A percentile compares a stretch with the other conserved stretches of the same genome.
phyloP scores from a whole-genome alignment of 805 yeast genomes.

The Tanozyma kutaoensis region DNA sequence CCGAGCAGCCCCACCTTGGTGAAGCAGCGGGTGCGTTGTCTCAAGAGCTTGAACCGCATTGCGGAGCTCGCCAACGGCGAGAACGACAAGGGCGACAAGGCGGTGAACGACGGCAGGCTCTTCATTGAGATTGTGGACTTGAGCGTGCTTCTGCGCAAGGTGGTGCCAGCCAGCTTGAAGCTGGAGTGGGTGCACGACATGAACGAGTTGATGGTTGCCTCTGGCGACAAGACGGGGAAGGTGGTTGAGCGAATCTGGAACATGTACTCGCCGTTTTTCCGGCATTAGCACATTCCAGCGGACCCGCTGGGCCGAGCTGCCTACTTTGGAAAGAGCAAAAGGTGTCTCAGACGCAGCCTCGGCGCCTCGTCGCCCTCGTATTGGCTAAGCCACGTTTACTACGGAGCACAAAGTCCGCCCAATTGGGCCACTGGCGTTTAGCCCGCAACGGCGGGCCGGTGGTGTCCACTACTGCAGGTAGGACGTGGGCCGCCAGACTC shows the following conservation, averaged over 20 bases:
- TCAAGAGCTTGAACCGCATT: constrained; percentile 39
- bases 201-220: too few species aligned
- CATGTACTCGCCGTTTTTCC: constrained; percentile 33
- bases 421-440: too few species aligned
- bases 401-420: too few species aligned
- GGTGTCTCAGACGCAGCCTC: too few species aligned
- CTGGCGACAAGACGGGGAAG: constrained; percentile 22
- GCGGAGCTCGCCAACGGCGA: constrained; percentile 34
- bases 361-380: too few species aligned
- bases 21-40: constrained; percentile 18
- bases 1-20: constrained; percentile 16
- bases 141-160: constrained; percentile 29
- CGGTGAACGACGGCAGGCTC: constrained; percentile 33
- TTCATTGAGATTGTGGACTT: constrained; percentile 54
- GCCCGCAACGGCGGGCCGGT: too few species aligned
- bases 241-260: constrained; percentile 50
- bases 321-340: too few species aligned
- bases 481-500: too few species aligned
- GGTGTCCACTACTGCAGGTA: too few species aligned
- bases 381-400: too few species aligned
- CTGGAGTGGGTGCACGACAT: constrained; percentile 52
- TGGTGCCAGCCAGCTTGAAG: constrained; percentile 37
- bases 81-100: constrained; percentile 3
- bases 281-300: too few species aligned
- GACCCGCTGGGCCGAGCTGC: too few species aligned